Evolutionary conservation across 208 protist species (phyloP).

Genomic region (Leptomonas pyrrhocoris): DNA sequence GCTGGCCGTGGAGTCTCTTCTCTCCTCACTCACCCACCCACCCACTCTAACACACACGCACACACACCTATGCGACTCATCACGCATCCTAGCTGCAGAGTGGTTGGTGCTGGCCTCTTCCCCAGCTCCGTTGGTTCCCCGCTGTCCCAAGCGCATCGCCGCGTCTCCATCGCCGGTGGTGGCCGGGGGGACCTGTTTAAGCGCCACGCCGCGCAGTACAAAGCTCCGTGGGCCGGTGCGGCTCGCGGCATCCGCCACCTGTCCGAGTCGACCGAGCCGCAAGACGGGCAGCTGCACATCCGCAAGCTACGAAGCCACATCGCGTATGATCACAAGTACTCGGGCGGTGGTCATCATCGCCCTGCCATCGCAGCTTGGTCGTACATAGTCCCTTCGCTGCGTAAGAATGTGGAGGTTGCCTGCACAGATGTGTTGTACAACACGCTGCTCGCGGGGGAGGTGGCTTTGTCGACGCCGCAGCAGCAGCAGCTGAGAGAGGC

Average conservation of each 20-base stretch:
- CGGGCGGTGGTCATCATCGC: conserved; percentile 30
- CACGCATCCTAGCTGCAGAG: too few species aligned
- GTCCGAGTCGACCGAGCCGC: conserved; percentile 62
- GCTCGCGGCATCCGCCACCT: conserved; percentile 51
- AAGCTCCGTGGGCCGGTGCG: conserved; percentile 24
- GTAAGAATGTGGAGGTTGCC: conserved; percentile 35
- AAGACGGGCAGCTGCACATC: conserved; percentile 71
- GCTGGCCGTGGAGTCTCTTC: too few species aligned
- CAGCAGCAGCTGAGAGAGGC: conserved; percentile 31
- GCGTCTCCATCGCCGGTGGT: conserved; percentile 25
- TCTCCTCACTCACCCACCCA: too few species aligned
- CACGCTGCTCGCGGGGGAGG: conserved; percentile 28
- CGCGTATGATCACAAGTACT: conserved; percentile 18
- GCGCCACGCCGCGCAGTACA: conserved; percentile 32
- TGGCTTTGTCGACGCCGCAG: conserved; percentile 28
- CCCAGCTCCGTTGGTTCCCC: neutral
- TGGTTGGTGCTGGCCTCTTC: neutral
- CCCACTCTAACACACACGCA: too few species aligned
- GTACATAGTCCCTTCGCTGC: conserved; percentile 64
- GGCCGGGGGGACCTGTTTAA: conserved; percentile 68
- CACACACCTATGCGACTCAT: neutral
- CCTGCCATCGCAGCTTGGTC: conserved; percentile 60
- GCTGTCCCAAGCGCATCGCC: neutral
- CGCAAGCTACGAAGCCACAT: conserved; percentile 57
- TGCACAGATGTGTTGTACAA: conserved; percentile 35